phyloP scores from a whole-genome alignment of 2,329 filamentous ascomycete genomes.

The Daldinia eschscholtzii region DNA sequence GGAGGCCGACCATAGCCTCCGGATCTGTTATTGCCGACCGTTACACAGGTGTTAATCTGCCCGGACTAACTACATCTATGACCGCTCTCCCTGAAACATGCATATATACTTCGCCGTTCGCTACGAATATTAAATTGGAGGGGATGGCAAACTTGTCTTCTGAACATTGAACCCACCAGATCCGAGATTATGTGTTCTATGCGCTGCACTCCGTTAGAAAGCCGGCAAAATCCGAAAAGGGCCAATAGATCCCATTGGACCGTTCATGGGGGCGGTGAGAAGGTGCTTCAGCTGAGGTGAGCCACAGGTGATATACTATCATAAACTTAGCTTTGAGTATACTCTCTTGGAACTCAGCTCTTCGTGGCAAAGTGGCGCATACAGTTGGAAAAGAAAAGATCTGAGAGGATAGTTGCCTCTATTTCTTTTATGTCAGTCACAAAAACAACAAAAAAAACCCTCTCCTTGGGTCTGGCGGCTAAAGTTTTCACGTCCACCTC shows the following conservation, averaged over 20 bases:
- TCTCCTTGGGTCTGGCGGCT: background rate
- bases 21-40: background rate
- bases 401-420: background rate
- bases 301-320: background rate
- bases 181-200: background rate
- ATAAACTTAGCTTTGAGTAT: background rate
- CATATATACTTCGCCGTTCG: background rate
- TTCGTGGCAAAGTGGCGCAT: background rate
- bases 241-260: background rate
- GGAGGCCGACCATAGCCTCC: background rate
- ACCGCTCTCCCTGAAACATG: background rate
- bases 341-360: background rate
- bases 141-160: background rate
- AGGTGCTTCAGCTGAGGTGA: background rate
- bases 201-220: no score
- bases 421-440: background rate
- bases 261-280: background rate
- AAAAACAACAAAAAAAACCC: no score
- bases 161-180: background rate
- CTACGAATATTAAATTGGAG: background rate
- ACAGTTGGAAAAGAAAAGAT: no score
- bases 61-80: background rate
- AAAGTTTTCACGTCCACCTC: no score
- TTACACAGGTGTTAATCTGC: background rate
- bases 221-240: background rate